phyloP scores from a whole-genome alignment of 169 alveolate genomes.

The Babesia bovis region DNA sequence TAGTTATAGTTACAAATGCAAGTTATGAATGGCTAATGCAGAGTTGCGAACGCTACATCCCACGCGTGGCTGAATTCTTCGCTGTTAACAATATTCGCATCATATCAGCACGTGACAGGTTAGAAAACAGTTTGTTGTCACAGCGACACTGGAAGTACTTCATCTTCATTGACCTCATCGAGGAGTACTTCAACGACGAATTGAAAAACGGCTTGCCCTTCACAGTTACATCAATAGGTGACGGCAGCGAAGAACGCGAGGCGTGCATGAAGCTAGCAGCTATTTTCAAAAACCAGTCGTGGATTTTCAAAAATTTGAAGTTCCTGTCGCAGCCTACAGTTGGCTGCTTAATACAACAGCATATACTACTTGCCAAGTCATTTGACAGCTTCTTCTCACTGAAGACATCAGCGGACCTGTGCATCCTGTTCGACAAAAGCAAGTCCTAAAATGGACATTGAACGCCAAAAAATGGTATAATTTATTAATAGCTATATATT shows the following conservation, averaged over 20 bases:
- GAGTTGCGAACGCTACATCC: slow-evolving; percentile 78
- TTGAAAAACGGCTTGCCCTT: slow-evolving; percentile 69
- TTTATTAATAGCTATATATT: neutral
- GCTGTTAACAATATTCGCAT: slow-evolving; percentile 74
- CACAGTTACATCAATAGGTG: slow-evolving; percentile 83
- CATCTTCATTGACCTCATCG: slow-evolving; percentile 76
- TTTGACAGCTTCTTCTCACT: slow-evolving; percentile 51
- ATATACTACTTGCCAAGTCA: slow-evolving; percentile 69
- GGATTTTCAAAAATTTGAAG: slow-evolving; percentile 81
- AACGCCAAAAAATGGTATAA: neutral
- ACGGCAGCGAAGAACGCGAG: slow-evolving; percentile 85
- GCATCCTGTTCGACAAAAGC: slow-evolving; percentile 62
- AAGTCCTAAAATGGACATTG: neutral
- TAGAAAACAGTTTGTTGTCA: slow-evolving; percentile 77
- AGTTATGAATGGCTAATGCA: slow-evolving; percentile 83
- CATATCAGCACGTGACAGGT: slow-evolving; percentile 83
- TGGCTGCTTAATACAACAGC: slow-evolving; percentile 78
- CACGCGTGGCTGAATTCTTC: slow-evolving; percentile 75
- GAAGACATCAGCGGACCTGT: slow-evolving; percentile 61
- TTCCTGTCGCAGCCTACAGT: slow-evolving; percentile 82
- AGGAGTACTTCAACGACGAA: slow-evolving; percentile 74
- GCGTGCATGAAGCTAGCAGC: slow-evolving; percentile 82
- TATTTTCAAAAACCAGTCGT: slow-evolving; percentile 67
- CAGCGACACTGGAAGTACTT: slow-evolving; percentile 82
- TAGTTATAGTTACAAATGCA: slow-evolving; percentile 85